Evolutionary conservation across 2,329 filamentous ascomycete species (phyloP).

Genomic region (Colletotrichum sp.): DNA sequence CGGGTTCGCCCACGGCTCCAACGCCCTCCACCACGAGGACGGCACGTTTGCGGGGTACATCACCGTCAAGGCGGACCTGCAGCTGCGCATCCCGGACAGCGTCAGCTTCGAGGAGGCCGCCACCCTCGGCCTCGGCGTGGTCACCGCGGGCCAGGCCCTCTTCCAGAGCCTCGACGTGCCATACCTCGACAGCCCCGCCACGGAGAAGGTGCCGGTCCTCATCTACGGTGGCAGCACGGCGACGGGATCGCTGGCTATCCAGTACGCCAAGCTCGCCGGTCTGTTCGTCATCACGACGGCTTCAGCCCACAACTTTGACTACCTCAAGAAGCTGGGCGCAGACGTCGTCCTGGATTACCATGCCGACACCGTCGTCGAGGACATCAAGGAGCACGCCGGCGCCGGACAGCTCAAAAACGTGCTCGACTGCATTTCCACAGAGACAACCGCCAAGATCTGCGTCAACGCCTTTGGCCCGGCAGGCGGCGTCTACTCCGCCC

Average conservation of each 20-base stretch:
- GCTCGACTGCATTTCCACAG: conserved; percentile 39
- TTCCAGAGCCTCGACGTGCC: conserved; percentile 51
- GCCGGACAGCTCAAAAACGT: conserved; percentile 29
- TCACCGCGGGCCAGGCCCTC: conserved; percentile 50
- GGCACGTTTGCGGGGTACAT: conserved; percentile 47
- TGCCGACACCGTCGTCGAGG: conserved; percentile 18
- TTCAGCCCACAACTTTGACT: conserved; percentile 42
- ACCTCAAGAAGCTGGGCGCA: conserved; percentile 48
- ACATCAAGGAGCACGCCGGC: conserved; percentile 28
- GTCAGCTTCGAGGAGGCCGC: conserved; percentile 51
- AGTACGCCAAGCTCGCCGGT: conserved; percentile 47
- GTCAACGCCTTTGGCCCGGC: conserved; percentile 31
- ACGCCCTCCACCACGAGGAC: conserved; percentile 30
- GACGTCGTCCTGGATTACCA: conserved; percentile 52
- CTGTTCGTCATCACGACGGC: conserved; percentile 43
- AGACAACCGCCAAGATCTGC: conserved; percentile 31
- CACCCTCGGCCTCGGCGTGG: conserved; percentile 44
- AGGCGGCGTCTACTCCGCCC: conserved; percentile 39
- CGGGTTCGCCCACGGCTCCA: conserved; percentile 42
- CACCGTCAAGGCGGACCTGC: conserved; percentile 41
- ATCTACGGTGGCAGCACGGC: conserved; percentile 59
- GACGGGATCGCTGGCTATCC: conserved; percentile 57
- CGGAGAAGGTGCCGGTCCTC: conserved; percentile 22
- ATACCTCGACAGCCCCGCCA: conserved; percentile 41
- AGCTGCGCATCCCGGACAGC: conserved; percentile 47